phyloP scores from a whole-genome alignment of 2,329 filamentous ascomycete genomes.

The Fusarium metavorans region DNA sequence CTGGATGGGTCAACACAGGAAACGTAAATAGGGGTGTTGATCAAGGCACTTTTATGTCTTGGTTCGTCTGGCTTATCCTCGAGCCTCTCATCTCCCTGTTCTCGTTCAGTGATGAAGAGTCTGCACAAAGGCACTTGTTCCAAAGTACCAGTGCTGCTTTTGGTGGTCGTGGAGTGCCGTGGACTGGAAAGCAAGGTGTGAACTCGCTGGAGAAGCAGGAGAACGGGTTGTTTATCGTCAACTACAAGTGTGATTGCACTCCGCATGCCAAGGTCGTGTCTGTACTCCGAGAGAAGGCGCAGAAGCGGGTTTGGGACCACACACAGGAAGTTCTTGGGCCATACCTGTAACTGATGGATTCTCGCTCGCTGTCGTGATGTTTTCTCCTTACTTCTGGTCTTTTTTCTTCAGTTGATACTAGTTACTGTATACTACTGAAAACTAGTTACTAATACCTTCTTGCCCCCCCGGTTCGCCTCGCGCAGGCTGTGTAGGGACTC shows the following conservation, averaged over 20 bases:
- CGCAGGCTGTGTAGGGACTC: background rate
- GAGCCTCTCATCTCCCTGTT: constrained; percentile 48
- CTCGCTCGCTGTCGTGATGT: background rate
- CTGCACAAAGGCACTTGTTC: constrained; percentile 51
- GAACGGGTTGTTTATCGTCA: constrained; percentile 51
- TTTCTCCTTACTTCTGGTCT: background rate
- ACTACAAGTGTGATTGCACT: constrained; percentile 48
- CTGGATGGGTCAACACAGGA: constrained; percentile 46
- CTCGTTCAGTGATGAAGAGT: constrained; percentile 46
- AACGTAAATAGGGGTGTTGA: constrained; percentile 44
- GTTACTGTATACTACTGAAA: background rate
- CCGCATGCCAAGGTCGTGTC: constrained; percentile 47
- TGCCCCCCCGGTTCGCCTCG: background rate
- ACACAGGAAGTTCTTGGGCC: constrained; percentile 47
- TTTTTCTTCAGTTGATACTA: background rate
- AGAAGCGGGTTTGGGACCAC: constrained; percentile 49
- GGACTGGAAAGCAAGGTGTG: constrained; percentile 46
- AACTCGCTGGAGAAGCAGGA: constrained; percentile 43
- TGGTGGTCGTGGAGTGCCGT: constrained; percentile 50
- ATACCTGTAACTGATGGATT: constrained; percentile 5
- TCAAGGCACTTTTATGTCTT: constrained; percentile 40
- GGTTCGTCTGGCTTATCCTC: constrained; percentile 49
- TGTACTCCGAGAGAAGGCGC: constrained; percentile 46
- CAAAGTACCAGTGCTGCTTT: constrained; percentile 51
- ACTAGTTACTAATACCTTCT: background rate